Percentiles rank a stretch among this genome's conserved stretches.
phyloP scores from a whole-genome alignment of 805 yeast species.

The Candida anglica region DNA sequence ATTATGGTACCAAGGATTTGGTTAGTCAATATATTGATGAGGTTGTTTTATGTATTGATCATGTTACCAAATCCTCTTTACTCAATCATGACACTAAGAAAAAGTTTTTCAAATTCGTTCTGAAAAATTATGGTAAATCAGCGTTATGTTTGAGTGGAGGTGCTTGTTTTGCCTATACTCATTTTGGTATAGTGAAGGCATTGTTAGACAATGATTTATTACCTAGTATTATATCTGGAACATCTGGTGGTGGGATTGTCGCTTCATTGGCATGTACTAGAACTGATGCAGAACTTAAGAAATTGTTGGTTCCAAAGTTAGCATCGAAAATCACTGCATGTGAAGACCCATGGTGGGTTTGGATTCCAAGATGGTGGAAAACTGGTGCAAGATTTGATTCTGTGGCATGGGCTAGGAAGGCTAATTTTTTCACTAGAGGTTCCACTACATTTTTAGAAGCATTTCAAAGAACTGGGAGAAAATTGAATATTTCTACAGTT shows the following conservation, averaged over 20 bases:
- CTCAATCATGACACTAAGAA: slow-evolving; percentile 42
- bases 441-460: slow-evolving; percentile 71
- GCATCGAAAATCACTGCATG: slow-evolving; percentile 67
- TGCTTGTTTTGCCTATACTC: slow-evolving; percentile 73
- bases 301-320: slow-evolving; percentile 55
- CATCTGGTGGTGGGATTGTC: slow-evolving; percentile 77
- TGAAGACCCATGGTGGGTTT: slow-evolving; percentile 54
- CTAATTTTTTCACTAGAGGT: slow-evolving; percentile 69
- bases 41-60: slow-evolving; percentile 45
- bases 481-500: slow-evolving; percentile 70
- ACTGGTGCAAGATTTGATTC: slow-evolving; percentile 82
- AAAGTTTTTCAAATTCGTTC: slow-evolving; percentile 51
- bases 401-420: slow-evolving; percentile 66
- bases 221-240: slow-evolving; percentile 71
- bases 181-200: slow-evolving; percentile 73
- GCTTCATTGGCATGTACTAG: slow-evolving; percentile 71
- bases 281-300: slow-evolving; percentile 59
- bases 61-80: slow-evolving; percentile 33
- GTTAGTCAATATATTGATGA: slow-evolving; percentile 53
- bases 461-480: slow-evolving; percentile 62
- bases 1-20: slow-evolving; percentile 67
- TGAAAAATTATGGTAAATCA: slow-evolving; percentile 65
- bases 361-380: slow-evolving; percentile 62
- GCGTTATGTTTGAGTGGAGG: slow-evolving; percentile 78
- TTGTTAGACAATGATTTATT: slow-evolving; percentile 60